phyloP scores from a whole-genome alignment of 192 early-diverging fungal genomes.

The Lobulomyces angularis region DNA sequence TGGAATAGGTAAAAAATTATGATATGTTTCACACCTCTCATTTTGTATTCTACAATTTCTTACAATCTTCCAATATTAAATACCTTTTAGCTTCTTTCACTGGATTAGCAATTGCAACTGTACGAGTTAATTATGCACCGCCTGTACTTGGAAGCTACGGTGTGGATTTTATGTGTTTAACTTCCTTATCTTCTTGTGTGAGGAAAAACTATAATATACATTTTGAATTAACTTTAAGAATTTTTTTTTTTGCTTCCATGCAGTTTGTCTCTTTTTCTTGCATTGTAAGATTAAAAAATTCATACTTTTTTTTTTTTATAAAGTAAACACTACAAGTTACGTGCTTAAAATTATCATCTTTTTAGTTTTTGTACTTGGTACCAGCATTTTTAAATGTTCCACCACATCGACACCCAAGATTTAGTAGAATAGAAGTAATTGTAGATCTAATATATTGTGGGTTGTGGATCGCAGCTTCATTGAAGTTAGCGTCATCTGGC shows the following conservation, averaged over 20 bases:
- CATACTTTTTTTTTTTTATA: too few species aligned
- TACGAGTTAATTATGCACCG: constrained; percentile 29
- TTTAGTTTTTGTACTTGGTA: constrained; percentile 29
- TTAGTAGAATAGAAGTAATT: constrained; percentile 25
- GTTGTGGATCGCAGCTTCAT: constrained; percentile 24
- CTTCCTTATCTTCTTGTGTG: constrained; percentile 25
- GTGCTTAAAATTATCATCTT: too few species aligned
- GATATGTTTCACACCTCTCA: background rate
- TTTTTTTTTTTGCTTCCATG: background rate
- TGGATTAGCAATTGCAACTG: constrained; percentile 21
- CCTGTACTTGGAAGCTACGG: constrained; percentile 24
- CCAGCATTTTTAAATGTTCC: constrained; percentile 27
- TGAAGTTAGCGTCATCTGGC: constrained; percentile 14
- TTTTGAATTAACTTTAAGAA: background rate
- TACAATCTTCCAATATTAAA: background rate
- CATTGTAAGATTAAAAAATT: too few species aligned
- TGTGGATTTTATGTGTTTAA: constrained; percentile 30
- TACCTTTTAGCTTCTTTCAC: constrained; percentile 16
- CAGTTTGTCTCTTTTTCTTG: constrained; percentile 33
- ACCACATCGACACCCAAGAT: constrained; percentile 29
- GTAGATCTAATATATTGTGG: constrained; percentile 22
- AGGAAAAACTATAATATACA: background rate
- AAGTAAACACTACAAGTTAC: too few species aligned
- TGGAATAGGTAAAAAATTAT: constrained; percentile 6
- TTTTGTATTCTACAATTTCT: background rate